phyloP scores from a whole-genome alignment of 768 basidiomycete species.

The Serendipita vermifera region DNA sequence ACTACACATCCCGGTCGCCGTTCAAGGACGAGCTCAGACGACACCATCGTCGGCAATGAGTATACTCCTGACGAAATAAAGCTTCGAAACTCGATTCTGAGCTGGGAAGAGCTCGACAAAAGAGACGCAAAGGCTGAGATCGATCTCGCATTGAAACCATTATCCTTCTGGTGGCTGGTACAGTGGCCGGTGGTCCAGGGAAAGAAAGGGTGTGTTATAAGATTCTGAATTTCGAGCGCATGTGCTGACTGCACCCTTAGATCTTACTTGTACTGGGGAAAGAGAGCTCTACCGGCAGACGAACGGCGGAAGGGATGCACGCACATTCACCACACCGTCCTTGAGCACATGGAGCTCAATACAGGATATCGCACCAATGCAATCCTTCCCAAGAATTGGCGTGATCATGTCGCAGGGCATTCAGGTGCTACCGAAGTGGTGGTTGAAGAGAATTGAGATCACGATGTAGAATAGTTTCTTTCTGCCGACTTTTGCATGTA shows the following conservation, averaged over 20 bases:
- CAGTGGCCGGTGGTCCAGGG: not conserved
- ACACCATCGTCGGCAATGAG: not conserved
- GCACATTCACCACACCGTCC: not conserved
- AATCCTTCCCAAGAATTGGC: not conserved
- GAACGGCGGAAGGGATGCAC: not conserved
- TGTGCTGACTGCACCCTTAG: not conserved
- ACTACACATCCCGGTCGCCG: not conserved
- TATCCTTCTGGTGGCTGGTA: not conserved
- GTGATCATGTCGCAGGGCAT: too few relatives aligned
- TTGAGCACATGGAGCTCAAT: not conserved
- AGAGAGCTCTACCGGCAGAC: not conserved
- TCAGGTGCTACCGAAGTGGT: too few relatives aligned
- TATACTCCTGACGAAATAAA: not conserved
- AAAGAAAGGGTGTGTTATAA: not conserved
- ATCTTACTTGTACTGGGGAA: not conserved
- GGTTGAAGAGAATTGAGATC: too few relatives aligned
- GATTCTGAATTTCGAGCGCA: too few relatives aligned
- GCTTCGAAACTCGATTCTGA: too few relatives aligned
- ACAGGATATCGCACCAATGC: not conserved
- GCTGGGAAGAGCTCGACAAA: not conserved
- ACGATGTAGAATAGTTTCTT: too few relatives aligned
- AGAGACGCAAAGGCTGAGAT: not conserved
- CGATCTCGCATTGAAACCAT: not conserved
- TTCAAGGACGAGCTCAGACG: not conserved
- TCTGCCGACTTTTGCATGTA: too few relatives aligned